These are phyloP conservation scores for Cercospora citrullina DNA, from an alignment of 2,329 filamentous ascomycete genomes.

Conservation along the genomic window DNA sequence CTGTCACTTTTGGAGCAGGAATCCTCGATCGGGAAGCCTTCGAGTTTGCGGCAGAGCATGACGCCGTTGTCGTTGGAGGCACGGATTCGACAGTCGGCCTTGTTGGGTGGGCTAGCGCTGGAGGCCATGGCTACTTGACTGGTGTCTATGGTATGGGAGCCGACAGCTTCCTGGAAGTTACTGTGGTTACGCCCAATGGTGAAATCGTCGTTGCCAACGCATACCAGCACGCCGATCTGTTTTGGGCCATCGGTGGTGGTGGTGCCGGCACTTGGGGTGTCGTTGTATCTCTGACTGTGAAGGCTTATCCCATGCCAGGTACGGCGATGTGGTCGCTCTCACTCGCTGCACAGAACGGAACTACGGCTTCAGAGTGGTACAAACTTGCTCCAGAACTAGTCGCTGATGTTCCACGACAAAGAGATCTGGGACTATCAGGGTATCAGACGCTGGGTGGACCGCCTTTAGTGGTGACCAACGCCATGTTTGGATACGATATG, in stretches of 20 bases:
- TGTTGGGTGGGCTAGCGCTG: constrained; percentile 30
- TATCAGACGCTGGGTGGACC: constrained; percentile 10
- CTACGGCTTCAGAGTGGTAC: constrained; percentile 2
- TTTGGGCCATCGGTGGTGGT: constrained; percentile 17
- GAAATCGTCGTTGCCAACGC: constrained; percentile 50
- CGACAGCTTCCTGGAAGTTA: constrained; percentile 23
- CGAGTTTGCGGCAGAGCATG: constrained; percentile 8
- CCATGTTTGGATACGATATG: constrained; percentile 8
- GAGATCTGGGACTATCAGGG: neutral
- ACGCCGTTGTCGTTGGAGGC: constrained; percentile 22
- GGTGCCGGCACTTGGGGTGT: constrained; percentile 12
- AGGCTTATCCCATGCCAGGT: constrained; percentile 14
- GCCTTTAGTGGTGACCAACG: constrained; percentile 3
- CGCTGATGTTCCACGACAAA: neutral
- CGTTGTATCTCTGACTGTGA: constrained; percentile 47
- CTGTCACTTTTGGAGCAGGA: constrained; percentile 20
- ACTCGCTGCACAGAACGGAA: neutral
- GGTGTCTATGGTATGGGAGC: constrained; percentile 26
- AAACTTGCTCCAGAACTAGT: neutral
- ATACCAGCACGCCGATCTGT: constrained; percentile 38
- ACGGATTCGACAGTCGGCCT: constrained; percentile 29
- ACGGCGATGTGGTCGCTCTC: constrained; percentile 10
- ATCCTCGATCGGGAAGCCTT: constrained; percentile 23
- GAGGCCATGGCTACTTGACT: constrained; percentile 25
- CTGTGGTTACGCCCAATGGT: constrained; percentile 56